Conservation (phyloP, 1,284 basidiomycete genomes). For the Pisolithus thermaeus region DNA sequence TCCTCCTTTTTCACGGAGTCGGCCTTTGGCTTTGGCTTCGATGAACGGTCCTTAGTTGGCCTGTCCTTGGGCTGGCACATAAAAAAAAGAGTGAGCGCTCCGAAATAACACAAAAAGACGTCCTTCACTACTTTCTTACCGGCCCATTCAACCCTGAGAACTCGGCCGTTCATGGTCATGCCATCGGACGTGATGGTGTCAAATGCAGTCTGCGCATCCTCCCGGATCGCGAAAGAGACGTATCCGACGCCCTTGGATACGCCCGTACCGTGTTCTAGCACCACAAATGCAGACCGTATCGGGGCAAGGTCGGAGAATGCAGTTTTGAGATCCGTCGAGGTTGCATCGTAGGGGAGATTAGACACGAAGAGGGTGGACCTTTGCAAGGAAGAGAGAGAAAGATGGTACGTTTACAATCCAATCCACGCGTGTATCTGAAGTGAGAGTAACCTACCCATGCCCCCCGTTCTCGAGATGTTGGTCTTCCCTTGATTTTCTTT, state of each 20-base stretch:
- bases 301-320: conserved; percentile 96
- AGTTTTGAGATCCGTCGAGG: conserved; percentile 85
- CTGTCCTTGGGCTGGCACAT: conserved; percentile 35
- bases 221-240: conserved; percentile 85
- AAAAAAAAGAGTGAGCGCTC: conserved; percentile 3
- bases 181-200: conserved; percentile 53
- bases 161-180: conserved; percentile 57
- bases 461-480: conserved; percentile 16
- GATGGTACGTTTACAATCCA: not conserved
- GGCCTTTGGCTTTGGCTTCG: not conserved
- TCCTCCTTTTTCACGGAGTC: conserved; percentile 33
- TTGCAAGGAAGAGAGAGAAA: not conserved
- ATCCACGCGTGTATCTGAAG: not conserved
- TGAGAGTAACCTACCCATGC: conserved; percentile 16
- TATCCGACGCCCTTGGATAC: conserved; percentile 98
- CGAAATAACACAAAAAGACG: not conserved
- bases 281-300: conserved; percentile 90
- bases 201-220: conserved; percentile 82
- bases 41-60: conserved; percentile 27
- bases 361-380: conserved; percentile 77
- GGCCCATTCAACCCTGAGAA: conserved; percentile 76
- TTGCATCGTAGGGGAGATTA: conserved; percentile 85
- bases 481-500: conserved; percentile 47
- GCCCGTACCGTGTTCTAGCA: conserved; percentile 73
- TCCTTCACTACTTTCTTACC: conserved; percentile 56